Base-by-base conservation (phyloP, 2,329 filamentous ascomycete genomes). In the Fusarium subtropicale region DNA sequence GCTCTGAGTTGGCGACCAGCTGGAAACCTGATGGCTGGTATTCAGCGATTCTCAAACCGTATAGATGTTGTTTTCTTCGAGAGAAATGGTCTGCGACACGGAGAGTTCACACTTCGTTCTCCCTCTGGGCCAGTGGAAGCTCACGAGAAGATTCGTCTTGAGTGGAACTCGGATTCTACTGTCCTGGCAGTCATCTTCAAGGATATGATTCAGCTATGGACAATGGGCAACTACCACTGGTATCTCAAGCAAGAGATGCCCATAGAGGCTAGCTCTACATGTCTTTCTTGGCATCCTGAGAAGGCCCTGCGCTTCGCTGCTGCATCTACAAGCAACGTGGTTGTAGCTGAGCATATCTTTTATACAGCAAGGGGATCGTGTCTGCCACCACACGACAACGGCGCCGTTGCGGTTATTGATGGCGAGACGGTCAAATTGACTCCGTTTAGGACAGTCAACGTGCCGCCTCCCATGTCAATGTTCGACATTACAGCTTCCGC, bases 181-280 rank as follows among this genome's bases (percentile, higher is more conserved):
- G 93, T 97, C 1, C 85, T 99, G 46, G 94, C 95, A 8, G 90
- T 97, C n/a, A 84, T 88, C 2, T 88, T 94, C 71, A 83, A 84
- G 33, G 88, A 94, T 68, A 86, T 88, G 58, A 82, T 96, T n/a
- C 96, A 99, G 76, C 83, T 99, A 2, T 99, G 96, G 96, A 97
- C 94, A 1, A 97, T 91, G 86, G 92, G 93, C 22, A 99, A 99
- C 78, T 99, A 99, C 73, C 93, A 98, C 77, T 99, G 96, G 88
- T 98, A 98, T 78, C 84, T 99, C 18, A 99, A 99, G 81, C 94
- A 97, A 77, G 94, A 97, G 76, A 84, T 97, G 9, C 80, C 82
- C 9, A 81, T 85, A 9, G 72, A 78, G 10, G 74, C 72, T 15
- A 71, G 74, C 5, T 73, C 79, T 39, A 53, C 75, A 47, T 72